Evolutionary conservation across 2,329 filamentous ascomycete genomes (phyloP), one percentile per base, ranked within the genome.

Genomic region (Verticillium klebahnii): DNA sequence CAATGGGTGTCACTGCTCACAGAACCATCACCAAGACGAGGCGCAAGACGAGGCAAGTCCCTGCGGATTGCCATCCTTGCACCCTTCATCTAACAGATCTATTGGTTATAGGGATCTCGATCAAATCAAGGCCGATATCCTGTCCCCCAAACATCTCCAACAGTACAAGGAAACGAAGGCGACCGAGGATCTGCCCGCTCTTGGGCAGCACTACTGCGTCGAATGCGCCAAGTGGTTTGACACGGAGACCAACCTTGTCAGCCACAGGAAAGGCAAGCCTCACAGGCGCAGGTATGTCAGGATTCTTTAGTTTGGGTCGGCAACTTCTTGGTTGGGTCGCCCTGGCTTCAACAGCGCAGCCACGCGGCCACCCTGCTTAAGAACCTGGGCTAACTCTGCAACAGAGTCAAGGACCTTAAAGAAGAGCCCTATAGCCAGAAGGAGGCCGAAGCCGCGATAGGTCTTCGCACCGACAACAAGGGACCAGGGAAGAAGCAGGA

Each of bases 191-290:
- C 83, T 97, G 39, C 95, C 95, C 3, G 94, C 88, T 0, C 82
- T 97, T 57, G 95, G 95, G 31, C 83, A 87, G 69, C 89, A 89
- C 74, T 98, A 97, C 77, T 99, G 95, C 75, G 82, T 90, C 17
- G 91, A 97, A 76, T 99, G 95, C 75, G 90, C 95, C 65, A 98
- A 96, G 79, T 98, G 92, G 89, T 98, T 96, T 74, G 94, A 98
- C 75, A 90, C 88, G 58, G 90, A 95, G 67, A 76, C 84, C 69
- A 96, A 91, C 69, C 80, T 96, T 62, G 81, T 83, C 39, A 82
- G 85, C 32, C 95, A 99, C 77, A 82, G 82, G 62, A 92, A 90
- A 75, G 92, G 92, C 69, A 99, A 97, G 79, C 92, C 91, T 66
- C 95, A 99, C 78, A 97, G 93, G 85, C 87, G 93, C 80, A 90